Conservation (phyloP, 2,329 filamentous ascomycete genomes). For the Nakataea oryzae region DNA sequence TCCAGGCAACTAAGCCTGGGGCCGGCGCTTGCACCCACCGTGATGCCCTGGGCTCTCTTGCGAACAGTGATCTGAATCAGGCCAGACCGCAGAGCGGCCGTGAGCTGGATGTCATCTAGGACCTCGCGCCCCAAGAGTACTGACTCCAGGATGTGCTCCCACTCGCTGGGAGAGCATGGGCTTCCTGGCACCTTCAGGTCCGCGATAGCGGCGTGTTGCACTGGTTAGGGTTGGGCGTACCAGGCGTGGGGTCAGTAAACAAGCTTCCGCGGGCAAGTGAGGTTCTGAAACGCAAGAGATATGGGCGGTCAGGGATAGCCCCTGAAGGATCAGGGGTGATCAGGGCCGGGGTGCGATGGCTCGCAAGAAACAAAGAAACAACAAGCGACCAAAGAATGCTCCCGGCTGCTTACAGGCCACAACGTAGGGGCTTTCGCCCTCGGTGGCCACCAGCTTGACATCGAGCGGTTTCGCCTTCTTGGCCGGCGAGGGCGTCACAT, state of each 20-base stretch:
- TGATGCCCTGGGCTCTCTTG: conserved; percentile 58
- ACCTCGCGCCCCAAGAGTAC: conserved; percentile 41
- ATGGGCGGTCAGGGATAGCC: background rate
- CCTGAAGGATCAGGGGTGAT: background rate
- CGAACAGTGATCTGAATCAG: conserved; percentile 51
- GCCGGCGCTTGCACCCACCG: conserved; percentile 32
- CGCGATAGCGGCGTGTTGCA: conserved; percentile 45
- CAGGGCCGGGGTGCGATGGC: background rate
- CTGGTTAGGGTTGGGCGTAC: conserved; percentile 18
- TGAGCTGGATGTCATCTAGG: conserved; percentile 44
- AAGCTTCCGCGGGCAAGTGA: background rate
- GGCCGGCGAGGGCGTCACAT: conserved; percentile 37
- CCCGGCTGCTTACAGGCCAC: conserved; percentile 37
- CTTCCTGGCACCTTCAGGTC: conserved; percentile 43
- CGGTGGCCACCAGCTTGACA: conserved; percentile 57
- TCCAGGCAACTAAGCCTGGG: background rate
- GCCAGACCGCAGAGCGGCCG: conserved; percentile 37
- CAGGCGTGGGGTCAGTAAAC: background rate
- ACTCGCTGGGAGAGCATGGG: conserved; percentile 51
- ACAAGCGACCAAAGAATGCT: background rate
- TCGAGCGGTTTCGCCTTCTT: conserved; percentile 35
- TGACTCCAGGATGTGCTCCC: conserved; percentile 49
- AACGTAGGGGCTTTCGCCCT: conserved; percentile 51
- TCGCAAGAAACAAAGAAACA: background rate
- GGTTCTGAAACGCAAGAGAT: conserved; percentile 1